These are phyloP conservation scores for Boletus mariae DNA, from an alignment of 1,284 basidiomycete species.

Conservation along the genomic window DNA sequence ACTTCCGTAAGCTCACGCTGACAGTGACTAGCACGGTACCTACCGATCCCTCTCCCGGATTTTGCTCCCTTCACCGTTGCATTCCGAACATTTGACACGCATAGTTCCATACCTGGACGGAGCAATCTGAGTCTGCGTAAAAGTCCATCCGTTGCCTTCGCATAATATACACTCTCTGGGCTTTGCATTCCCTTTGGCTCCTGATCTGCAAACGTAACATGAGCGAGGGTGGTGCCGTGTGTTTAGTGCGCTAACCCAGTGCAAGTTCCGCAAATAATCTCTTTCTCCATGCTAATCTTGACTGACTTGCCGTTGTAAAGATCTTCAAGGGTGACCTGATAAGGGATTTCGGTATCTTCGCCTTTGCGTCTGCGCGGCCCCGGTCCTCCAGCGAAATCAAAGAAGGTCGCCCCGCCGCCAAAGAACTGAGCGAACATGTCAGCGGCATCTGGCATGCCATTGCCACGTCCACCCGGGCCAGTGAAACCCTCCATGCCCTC, in stretches of 20 bases:
- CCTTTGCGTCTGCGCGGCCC: conserved; percentile 50
- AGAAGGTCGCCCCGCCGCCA: conserved; percentile 50
- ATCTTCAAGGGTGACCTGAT: conserved; percentile 89
- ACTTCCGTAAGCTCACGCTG: conserved; percentile 3
- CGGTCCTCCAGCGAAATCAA: conserved; percentile 49
- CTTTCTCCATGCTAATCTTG: conserved; percentile 86
- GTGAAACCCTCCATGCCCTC: conserved; percentile 70
- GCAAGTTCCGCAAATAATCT: conserved; percentile 77
- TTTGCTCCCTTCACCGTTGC: conserved; percentile 76
- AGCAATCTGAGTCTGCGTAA: conserved; percentile 57
- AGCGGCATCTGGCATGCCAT: conserved; percentile 60
- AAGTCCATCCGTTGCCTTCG: conserved; percentile 78
- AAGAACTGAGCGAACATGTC: conserved; percentile 84
- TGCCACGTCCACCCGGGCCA: conserved; percentile 42
- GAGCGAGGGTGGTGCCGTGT: conserved; percentile 3
- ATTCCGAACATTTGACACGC: conserved; percentile 68
- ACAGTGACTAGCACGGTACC: conserved; percentile 17
- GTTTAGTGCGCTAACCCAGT: conserved; percentile 59
- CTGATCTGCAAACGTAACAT: conserved; percentile 52
- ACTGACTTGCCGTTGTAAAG: conserved; percentile 90
- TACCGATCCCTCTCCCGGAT: conserved; percentile 87
- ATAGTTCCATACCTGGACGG: conserved; percentile 49
- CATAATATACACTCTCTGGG: conserved; percentile 81
- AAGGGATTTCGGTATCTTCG: conserved; percentile 74
- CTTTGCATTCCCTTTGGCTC: conserved; percentile 76